Conservation (phyloP, 768 basidiomycete species). For the Mrakia frigida region DNA sequence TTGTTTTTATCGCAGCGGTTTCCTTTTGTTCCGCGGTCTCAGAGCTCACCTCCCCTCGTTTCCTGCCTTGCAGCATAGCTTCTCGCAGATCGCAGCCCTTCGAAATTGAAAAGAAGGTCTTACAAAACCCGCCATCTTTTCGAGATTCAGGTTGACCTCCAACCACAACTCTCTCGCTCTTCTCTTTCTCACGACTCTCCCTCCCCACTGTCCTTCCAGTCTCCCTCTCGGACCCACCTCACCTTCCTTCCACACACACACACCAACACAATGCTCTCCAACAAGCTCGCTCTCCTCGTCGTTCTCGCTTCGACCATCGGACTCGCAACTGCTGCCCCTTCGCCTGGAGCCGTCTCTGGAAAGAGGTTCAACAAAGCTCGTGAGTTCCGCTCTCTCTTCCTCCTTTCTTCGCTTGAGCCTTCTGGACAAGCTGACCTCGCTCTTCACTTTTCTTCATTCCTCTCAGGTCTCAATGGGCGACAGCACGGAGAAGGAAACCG, state of each 20-base stretch:
- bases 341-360: background rate
- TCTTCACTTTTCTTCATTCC: background rate
- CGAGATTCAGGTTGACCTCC: background rate
- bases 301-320: constrained; percentile 4
- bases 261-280: constrained; percentile 5
- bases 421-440: background rate
- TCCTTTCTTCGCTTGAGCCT: background rate
- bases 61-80: too few relatives aligned
- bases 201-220: background rate
- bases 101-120: too few relatives aligned
- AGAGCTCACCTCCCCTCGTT: too few relatives aligned
- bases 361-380: constrained; percentile 11
- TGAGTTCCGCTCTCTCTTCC: background rate
- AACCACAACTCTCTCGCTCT: constrained; percentile 2
- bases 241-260: background rate
- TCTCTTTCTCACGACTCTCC: background rate
- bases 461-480: background rate
- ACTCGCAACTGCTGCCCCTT: constrained; percentile 8
- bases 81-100: too few relatives aligned
- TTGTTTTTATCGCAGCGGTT: too few relatives aligned
- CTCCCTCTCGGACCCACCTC: background rate
- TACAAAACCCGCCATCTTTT: constrained; percentile 2
- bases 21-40: too few relatives aligned
- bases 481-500: background rate
- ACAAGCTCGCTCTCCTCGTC: constrained; percentile 12